These are phyloP conservation scores for Phytophthora pini DNA, from an alignment of 352 stramenopile species.

Conservation along the genomic window DNA sequence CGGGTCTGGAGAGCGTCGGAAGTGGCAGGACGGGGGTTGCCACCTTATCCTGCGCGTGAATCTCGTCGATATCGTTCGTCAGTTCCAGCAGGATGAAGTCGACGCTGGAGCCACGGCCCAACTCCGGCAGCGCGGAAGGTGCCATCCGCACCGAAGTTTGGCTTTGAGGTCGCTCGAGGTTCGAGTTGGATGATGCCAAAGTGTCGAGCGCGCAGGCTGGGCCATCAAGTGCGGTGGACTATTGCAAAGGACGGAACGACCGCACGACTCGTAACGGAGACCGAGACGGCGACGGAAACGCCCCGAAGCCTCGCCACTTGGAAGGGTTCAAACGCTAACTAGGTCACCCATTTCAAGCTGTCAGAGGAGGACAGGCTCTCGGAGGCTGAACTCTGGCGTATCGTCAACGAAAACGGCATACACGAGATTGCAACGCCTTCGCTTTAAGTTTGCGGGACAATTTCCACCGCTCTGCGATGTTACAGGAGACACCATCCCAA, in stretches of 20 bases:
- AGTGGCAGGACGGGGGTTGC: slow-evolving; percentile 25
- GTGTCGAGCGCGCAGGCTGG: background rate
- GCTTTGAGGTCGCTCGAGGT: too few species aligned
- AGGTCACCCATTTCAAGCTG: background rate
- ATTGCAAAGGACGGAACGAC: too few species aligned
- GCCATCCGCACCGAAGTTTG: slow-evolving; percentile 4
- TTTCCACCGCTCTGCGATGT: too few species aligned
- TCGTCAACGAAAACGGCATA: background rate
- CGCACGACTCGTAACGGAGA: background rate
- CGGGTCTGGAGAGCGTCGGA: slow-evolving; percentile 13
- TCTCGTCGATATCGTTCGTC: slow-evolving; percentile 17
- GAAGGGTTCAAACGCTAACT: background rate
- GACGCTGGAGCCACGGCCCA: slow-evolving; percentile 1
- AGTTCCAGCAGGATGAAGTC: slow-evolving; percentile 36
- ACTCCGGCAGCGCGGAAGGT: slow-evolving; percentile 1
- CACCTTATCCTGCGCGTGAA: slow-evolving; percentile 16
- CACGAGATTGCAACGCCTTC: background rate
- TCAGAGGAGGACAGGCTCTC: background rate
- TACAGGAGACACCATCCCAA: too few species aligned
- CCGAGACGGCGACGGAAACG: background rate
- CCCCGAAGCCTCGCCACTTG: background rate
- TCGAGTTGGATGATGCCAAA: background rate
- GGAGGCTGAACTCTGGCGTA: background rate
- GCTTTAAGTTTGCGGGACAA: too few species aligned
- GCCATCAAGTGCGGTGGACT: slow-evolving; percentile 1